Conservation (phyloP, 2,329 filamentous ascomycete species). For the Sclerotinia spermophila region DNA sequence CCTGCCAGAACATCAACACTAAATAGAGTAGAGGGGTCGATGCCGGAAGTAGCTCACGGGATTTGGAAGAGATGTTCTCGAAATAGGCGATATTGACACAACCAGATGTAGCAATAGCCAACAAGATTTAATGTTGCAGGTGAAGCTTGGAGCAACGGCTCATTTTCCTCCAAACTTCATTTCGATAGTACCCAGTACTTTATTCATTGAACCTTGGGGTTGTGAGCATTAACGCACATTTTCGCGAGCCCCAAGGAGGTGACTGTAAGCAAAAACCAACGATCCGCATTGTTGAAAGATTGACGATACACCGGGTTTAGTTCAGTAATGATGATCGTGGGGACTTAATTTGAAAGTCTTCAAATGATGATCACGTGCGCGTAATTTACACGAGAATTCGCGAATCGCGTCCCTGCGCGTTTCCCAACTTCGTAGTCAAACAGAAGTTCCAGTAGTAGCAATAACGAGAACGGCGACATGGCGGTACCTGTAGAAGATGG, state of each 20-base stretch:
- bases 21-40: no score
- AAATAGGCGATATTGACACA: no score
- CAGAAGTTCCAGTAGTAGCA: slow-evolving; percentile 1
- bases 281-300: no score
- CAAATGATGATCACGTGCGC: not conserved
- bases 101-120: no score
- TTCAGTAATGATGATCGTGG: not conserved
- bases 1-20: no score
- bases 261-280: not conserved
- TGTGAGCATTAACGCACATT: not conserved
- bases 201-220: not conserved
- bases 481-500: slow-evolving; percentile 13
- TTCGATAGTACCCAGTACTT: no score
- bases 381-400: slow-evolving; percentile 19
- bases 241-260: not conserved
- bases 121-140: no score
- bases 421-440: not conserved
- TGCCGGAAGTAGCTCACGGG: no score
- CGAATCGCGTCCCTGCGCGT: slow-evolving; percentile 14
- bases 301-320: not conserved
- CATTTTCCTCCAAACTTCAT: no score
- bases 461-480: not conserved
- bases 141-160: no score
- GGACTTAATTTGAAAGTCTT: not conserved
- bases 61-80: no score